Conservation (phyloP, 352 stramenopile genomes). For the Phytopythium litorale region DNA sequence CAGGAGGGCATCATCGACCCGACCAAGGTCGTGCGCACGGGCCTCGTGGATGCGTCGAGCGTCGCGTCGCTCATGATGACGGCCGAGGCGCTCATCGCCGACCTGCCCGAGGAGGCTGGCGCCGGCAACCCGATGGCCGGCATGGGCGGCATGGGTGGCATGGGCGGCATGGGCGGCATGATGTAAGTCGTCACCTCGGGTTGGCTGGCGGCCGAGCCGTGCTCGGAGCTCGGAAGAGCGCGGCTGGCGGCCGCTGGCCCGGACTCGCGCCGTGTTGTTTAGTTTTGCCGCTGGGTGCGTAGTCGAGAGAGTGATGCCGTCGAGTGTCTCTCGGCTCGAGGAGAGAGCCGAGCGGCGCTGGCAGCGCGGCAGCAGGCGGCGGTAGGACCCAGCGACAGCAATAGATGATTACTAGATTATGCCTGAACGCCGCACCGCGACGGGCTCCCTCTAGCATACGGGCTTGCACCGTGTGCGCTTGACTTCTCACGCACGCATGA, state of each 20-base stretch:
- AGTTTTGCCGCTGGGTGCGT: constrained; percentile 3
- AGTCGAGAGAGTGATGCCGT: not conserved
- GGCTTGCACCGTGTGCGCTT: too few species aligned
- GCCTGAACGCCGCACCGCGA: too few species aligned
- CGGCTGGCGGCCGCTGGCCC: not conserved
- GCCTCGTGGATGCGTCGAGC: constrained; percentile 97
- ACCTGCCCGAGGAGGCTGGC: constrained; percentile 91
- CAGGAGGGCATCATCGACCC: constrained; percentile 97
- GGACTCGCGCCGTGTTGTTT: constrained; percentile 1
- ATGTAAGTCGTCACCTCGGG: constrained; percentile 36
- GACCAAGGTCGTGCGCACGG: constrained; percentile 98
- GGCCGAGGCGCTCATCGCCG: constrained; percentile 98
- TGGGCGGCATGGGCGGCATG: constrained; percentile 82
- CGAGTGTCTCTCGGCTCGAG: not conserved
- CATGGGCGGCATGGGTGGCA: constrained; percentile 77
- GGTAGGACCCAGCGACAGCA: not conserved
- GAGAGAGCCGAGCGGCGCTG: not conserved
- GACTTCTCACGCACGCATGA: too few species aligned
- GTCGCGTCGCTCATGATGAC: constrained; percentile 99
- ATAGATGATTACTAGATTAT: not conserved
- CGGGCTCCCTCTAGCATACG: too few species aligned
- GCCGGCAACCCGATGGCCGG: constrained; percentile 65
- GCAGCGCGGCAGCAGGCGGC: too few species aligned
- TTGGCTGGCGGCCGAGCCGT: too few species aligned
- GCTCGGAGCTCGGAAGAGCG: not conserved